A percentile compares a stretch with the other conserved stretches of the same genome.
Conservation (phyloP, 495 filamentous ascomycete species). For the Podospora fimiseda region DNA sequence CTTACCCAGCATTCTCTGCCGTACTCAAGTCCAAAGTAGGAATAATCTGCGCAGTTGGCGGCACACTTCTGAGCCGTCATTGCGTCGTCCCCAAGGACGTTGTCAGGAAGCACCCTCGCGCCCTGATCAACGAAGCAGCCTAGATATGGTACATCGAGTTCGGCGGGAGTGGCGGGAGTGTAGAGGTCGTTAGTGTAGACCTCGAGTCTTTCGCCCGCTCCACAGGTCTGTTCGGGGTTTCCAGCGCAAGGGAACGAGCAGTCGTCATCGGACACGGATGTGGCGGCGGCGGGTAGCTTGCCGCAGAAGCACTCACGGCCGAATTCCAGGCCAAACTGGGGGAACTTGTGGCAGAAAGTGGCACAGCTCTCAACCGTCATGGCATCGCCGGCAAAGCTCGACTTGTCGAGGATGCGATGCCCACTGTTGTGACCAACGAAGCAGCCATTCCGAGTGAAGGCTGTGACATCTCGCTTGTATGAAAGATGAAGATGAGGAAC, state of each 20-base stretch:
- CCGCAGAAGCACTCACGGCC: constrained; percentile 23
- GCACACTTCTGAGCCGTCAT: constrained; percentile 15
- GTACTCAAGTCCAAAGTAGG: constrained; percentile 15
- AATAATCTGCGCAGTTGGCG: constrained; percentile 8
- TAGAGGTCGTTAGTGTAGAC: constrained; percentile 36
- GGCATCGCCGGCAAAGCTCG: constrained; percentile 36
- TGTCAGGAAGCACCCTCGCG: constrained; percentile 11
- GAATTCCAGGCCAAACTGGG: constrained; percentile 20
- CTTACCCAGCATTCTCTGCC: constrained; percentile 5
- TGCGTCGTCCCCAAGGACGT: constrained; percentile 10
- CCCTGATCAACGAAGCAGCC: constrained; percentile 19
- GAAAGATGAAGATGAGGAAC: constrained; percentile 1
- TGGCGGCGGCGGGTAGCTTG: constrained; percentile 26
- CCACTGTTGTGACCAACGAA: constrained; percentile 16
- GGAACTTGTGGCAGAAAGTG: constrained; percentile 46
- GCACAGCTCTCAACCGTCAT: constrained; percentile 59
- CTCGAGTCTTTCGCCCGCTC: constrained; percentile 39
- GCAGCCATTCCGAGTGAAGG: constrained; percentile 12
- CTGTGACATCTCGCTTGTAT: constrained; percentile 1
- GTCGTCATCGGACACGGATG: constrained; percentile 16
- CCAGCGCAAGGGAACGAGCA: constrained; percentile 47
- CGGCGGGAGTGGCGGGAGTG: neutral
- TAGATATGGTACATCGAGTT: constrained; percentile 6
- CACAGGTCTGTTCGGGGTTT: constrained; percentile 36
- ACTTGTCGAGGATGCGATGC: constrained; percentile 48